Conservation (phyloP, 148 eudicot genomes). For the Chenopodium berlandieri region DNA sequence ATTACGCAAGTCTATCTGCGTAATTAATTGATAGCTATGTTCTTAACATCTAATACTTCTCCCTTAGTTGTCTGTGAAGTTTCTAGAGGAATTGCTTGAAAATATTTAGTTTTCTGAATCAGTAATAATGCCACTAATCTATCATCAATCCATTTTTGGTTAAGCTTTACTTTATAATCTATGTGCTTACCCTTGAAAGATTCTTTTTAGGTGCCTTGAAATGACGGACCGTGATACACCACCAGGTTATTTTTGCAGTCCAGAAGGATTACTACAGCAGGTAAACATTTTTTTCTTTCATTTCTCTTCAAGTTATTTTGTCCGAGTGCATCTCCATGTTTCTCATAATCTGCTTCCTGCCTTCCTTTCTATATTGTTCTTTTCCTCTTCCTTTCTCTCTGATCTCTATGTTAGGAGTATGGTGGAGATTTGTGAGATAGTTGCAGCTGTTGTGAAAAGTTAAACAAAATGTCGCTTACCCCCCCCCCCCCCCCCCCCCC, state of each 20-base stretch:
- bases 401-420: not conserved
- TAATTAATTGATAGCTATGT: not conserved
- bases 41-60: not conserved
- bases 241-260: constrained; percentile 43
- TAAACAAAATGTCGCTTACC: not conserved
- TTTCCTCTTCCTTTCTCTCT: not conserved
- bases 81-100: not conserved
- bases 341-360: not conserved
- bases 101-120: not conserved
- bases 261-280: constrained; percentile 63
- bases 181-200: constrained; percentile 12
- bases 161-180: not conserved
- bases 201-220: constrained; percentile 54
- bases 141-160: not conserved
- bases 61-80: not conserved
- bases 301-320: not conserved
- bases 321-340: not conserved
- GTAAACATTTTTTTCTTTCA: constrained; percentile 18
- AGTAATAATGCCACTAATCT: not conserved
- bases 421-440: not conserved
- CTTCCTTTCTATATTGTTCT: not conserved
- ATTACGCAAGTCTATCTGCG: not conserved
- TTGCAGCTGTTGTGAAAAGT: not conserved
- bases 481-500: too few relatives aligned
- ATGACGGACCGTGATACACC: constrained; percentile 54